A percentile compares a stretch with the other conserved stretches of the same genome.
phyloP scores from a whole-genome alignment of 257 asterid species.

The Ballota nigra region DNA sequence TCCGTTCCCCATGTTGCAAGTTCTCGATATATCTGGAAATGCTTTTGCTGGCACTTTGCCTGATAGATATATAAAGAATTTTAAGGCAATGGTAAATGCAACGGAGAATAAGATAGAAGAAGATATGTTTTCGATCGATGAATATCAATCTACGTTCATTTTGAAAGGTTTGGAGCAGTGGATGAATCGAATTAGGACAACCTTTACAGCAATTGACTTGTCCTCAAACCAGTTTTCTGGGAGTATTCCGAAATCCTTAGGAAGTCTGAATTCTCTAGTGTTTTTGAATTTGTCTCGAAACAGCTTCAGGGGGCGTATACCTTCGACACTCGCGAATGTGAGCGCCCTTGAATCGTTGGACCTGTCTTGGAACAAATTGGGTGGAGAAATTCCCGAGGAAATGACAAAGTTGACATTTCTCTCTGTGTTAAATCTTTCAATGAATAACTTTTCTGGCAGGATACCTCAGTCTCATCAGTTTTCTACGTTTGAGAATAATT shows the following conservation, averaged over 20 bases:
- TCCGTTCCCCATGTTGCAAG: slow-evolving; percentile 21
- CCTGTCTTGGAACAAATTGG: slow-evolving; percentile 12
- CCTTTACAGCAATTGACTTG: not conserved
- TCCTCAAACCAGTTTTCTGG: slow-evolving; percentile 10
- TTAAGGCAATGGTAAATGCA: slow-evolving; percentile 16
- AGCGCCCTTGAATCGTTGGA: slow-evolving; percentile 21
- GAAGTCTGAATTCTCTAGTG: not conserved
- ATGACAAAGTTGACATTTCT: slow-evolving; percentile 7
- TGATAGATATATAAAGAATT: not conserved
- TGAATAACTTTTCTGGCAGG: not conserved
- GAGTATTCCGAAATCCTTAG: not conserved
- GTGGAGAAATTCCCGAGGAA: slow-evolving; percentile 3
- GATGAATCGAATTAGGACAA: not conserved
- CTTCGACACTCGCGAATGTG: not conserved
- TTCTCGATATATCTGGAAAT: slow-evolving; percentile 23
- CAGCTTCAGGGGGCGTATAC: not conserved
- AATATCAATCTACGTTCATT: not conserved
- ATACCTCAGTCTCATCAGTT: not conserved
- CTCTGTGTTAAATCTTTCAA: not conserved
- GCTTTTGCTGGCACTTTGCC: slow-evolving; percentile 25
- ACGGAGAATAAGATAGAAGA: not conserved
- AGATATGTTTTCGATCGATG: not conserved
- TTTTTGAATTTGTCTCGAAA: slow-evolving; percentile 6
- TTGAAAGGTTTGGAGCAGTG: not conserved
- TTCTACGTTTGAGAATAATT: slow-evolving; percentile 13